Conservation (phyloP, 2,329 filamentous ascomycete species). For the Phyllachora maydis region DNA sequence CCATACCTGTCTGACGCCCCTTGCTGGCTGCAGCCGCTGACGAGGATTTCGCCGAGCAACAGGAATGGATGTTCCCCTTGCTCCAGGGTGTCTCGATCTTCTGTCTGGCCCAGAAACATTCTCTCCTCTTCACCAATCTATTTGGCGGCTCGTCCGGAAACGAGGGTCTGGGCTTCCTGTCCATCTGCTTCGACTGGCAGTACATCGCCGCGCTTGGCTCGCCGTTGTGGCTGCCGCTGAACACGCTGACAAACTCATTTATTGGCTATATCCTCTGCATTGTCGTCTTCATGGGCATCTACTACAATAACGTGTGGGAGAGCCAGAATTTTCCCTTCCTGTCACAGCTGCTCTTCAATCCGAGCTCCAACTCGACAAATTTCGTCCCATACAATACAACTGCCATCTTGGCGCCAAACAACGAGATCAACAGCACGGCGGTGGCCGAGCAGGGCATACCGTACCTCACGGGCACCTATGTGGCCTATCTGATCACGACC, state of each 20-base stretch:
- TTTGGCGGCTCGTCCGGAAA: slow-evolving; percentile 18
- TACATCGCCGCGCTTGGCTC: slow-evolving; percentile 15
- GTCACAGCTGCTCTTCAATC: slow-evolving; percentile 16
- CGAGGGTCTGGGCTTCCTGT: slow-evolving; percentile 17
- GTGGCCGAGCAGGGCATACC: not conserved
- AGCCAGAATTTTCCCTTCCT: slow-evolving; percentile 12
- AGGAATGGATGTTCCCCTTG: slow-evolving; percentile 6
- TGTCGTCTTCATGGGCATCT: slow-evolving; percentile 15
- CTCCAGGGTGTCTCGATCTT: slow-evolving; percentile 6
- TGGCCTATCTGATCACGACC: slow-evolving; percentile 1
- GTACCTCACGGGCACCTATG: not conserved
- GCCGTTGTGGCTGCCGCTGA: slow-evolving; percentile 15
- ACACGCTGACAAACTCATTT: slow-evolving; percentile 15
- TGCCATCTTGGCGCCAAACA: not conserved
- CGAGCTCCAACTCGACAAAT: slow-evolving; percentile 12
- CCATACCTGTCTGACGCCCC: too few relatives aligned
- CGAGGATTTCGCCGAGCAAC: too few relatives aligned
- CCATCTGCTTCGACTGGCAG: slow-evolving; percentile 20
- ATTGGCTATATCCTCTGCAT: slow-evolving; percentile 16
- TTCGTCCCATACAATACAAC: slow-evolving; percentile 5
- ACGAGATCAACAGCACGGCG: not conserved
- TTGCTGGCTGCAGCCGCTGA: too few relatives aligned
- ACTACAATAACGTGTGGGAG: slow-evolving; percentile 18
- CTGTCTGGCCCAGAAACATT: slow-evolving; percentile 6
- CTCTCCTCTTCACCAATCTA: slow-evolving; percentile 7